Percentiles rank a stretch among this genome's conserved stretches.
Evolutionary conservation across 2,329 filamentous ascomycete species (phyloP).

Genomic region (Cladosporium cucumerinum): DNA sequence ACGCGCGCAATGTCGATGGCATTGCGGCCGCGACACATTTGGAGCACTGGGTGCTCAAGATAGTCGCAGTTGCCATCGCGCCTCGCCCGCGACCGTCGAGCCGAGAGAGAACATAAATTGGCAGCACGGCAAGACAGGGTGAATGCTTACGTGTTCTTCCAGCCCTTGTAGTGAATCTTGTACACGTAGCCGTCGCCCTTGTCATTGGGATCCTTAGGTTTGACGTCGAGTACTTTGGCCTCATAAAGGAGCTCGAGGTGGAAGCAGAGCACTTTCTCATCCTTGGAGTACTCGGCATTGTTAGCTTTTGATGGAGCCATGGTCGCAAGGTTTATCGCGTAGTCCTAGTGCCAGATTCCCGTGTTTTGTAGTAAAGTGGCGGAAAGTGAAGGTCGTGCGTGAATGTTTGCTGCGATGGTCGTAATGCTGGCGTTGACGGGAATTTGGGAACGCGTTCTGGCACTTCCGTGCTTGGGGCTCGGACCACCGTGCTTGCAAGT

Average conservation of each 20-base stretch:
- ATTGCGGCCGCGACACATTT: not conserved
- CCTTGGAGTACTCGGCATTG: constrained; percentile 61
- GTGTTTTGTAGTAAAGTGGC: not conserved
- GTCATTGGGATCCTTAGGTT: constrained; percentile 58
- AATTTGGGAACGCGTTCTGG: constrained; percentile 6
- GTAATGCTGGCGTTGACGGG: not conserved
- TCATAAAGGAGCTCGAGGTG: constrained; percentile 97
- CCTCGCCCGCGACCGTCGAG: not conserved
- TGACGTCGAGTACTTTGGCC: constrained; percentile 86
- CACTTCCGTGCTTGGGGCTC: constrained; percentile 3
- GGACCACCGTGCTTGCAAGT: not conserved
- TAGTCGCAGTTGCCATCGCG: not conserved
- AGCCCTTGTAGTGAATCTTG: constrained; percentile 97
- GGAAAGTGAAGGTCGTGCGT: not conserved
- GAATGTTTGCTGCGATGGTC: constrained; percentile 4
- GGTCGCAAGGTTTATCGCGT: not conserved
- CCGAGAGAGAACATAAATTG: not conserved
- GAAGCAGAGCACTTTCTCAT: constrained; percentile 94
- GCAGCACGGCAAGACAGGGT: not conserved
- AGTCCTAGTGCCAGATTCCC: not conserved
- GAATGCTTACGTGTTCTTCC: constrained; percentile 83
- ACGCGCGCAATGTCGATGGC: not conserved
- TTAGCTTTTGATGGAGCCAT: constrained; percentile 57
- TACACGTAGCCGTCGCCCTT: constrained; percentile 78
- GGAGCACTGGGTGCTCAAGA: not conserved